Percentiles rank a stretch among this genome's conserved stretches.
These are phyloP conservation scores for Neoarthrinium moseri DNA, from an alignment of 2,329 filamentous ascomycete genomes.

Conservation along the genomic window DNA sequence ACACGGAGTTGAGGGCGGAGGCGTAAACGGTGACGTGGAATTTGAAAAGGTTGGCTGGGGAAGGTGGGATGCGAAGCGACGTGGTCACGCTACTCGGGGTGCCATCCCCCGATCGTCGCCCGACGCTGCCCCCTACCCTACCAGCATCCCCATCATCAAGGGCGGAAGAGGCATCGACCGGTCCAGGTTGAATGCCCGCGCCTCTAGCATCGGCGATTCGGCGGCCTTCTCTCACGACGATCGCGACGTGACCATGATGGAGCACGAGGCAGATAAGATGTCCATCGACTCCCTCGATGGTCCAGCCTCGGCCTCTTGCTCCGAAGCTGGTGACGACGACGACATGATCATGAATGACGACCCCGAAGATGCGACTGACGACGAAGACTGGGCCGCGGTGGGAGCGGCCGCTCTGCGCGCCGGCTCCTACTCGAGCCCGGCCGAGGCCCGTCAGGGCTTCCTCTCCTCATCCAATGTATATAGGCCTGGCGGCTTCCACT, in stretches of 20 bases:
- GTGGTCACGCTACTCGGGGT: conserved; percentile 57
- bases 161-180: conserved; percentile 43
- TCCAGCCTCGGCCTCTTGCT: conserved; percentile 70
- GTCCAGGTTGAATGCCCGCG: conserved; percentile 46
- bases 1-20: conserved; percentile 56
- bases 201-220: conserved; percentile 67
- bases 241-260: conserved; percentile 65
- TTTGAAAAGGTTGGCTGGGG: conserved; percentile 99
- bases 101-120: conserved; percentile 38
- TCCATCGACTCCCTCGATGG: conserved; percentile 72
- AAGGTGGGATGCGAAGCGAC: conserved; percentile 83
- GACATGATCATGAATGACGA: conserved; percentile 68
- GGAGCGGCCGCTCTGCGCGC: conserved; percentile 81
- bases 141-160: conserved; percentile 58
- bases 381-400: conserved; percentile 92
- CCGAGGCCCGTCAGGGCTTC: conserved; percentile 53
- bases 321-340: conserved; percentile 69
- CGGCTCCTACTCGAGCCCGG: conserved; percentile 58
- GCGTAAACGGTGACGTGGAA: conserved; percentile 67
- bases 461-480: conserved; percentile 49
- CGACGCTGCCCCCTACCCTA: conserved; percentile 39
- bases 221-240: conserved; percentile 75
- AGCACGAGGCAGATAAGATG: conserved; percentile 93
- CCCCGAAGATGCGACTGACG: conserved; percentile 84
- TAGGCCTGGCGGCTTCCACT: conserved; percentile 42